These are phyloP conservation scores for Yamadazyma taylorii DNA, from an alignment of 1,139 yeast species.

Conservation along the genomic window DNA sequence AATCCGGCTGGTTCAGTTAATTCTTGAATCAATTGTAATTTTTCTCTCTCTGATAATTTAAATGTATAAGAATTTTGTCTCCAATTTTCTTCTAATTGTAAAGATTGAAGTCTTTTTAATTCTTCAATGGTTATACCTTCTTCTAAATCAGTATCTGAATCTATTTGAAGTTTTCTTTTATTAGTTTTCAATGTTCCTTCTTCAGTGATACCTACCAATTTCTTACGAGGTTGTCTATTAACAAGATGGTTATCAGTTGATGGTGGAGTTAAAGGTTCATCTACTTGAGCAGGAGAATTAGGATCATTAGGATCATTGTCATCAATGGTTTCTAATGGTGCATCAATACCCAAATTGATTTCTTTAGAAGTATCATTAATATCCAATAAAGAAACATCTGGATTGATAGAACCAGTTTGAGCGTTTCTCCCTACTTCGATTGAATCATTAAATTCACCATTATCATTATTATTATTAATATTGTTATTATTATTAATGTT, in stretches of 20 bases:
- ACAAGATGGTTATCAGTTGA: conserved; percentile 6
- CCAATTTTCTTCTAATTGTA: conserved; percentile 21
- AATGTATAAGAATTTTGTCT: conserved; percentile 23
- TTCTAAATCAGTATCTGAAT: conserved; percentile 32
- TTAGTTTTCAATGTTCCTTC: conserved; percentile 40
- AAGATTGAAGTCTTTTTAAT: conserved; percentile 32
- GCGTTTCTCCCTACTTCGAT: conserved; percentile 53
- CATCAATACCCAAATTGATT: conserved; percentile 27
- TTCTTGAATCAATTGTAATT: conserved; percentile 36
- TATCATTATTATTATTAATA: conserved; percentile 22
- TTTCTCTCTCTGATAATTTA: conserved; percentile 32
- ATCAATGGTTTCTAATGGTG: conserved; percentile 32
- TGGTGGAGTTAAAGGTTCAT: conserved; percentile 18
- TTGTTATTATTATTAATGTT: too few relatives aligned
- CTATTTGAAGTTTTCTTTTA: conserved; percentile 40
- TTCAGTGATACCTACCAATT: conserved; percentile 36
- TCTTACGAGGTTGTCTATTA: conserved; percentile 21
- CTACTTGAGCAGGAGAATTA: conserved; percentile 15
- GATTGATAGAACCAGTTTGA: conserved; percentile 18
- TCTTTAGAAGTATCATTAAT: conserved; percentile 17
- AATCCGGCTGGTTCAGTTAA: conserved; percentile 29
- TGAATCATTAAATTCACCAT: conserved; percentile 31
- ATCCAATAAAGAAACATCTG: conserved; percentile 34
- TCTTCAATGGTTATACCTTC: conserved; percentile 36
- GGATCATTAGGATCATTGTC: conserved; percentile 16